Evolutionary conservation across 805 yeast species (phyloP).

Genomic region (Maudiozyma bulderi): DNA sequence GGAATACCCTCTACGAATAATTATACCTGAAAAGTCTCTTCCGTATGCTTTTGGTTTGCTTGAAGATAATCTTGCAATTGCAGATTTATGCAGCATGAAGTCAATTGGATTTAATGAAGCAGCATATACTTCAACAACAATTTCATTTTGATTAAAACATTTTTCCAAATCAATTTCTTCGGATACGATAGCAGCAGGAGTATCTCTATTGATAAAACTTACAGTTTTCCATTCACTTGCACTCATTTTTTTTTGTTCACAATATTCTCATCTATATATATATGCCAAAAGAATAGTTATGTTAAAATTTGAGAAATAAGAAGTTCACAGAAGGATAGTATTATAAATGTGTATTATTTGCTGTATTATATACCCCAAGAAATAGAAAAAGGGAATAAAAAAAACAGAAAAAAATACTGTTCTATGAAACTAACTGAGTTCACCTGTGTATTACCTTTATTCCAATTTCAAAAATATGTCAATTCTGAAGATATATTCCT

Average conservation of each 20-base stretch:
- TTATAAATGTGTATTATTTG: too few relatives aligned
- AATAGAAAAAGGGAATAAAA: too few relatives aligned
- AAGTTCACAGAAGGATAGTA: too few relatives aligned
- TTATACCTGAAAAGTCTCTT: slow-evolving; percentile 24
- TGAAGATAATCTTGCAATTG: slow-evolving; percentile 7
- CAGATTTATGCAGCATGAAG: slow-evolving; percentile 10
- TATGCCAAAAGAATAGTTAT: too few relatives aligned
- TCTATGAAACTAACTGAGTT: too few relatives aligned
- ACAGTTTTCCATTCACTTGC: slow-evolving; percentile 3
- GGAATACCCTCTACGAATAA: slow-evolving; percentile 19
- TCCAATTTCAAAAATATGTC: too few relatives aligned
- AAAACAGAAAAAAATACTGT: too few relatives aligned
- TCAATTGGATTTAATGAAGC: slow-evolving; percentile 29
- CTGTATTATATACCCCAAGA: too few relatives aligned
- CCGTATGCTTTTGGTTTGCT: slow-evolving; percentile 14
- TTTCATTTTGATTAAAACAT: slow-evolving; percentile 17
- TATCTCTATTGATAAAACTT: slow-evolving; percentile 13
- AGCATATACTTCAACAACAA: slow-evolving; percentile 22
- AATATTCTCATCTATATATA: too few relatives aligned
- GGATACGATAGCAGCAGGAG: slow-evolving; percentile 14
- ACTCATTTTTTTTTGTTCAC: not conserved
- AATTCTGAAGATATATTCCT: too few relatives aligned
- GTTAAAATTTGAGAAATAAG: too few relatives aligned
- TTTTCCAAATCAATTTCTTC: slow-evolving; percentile 18
- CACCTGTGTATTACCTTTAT: too few relatives aligned